phyloP scores from a whole-genome alignment of 495 filamentous ascomycete genomes.

The Daldinia childiae region DNA sequence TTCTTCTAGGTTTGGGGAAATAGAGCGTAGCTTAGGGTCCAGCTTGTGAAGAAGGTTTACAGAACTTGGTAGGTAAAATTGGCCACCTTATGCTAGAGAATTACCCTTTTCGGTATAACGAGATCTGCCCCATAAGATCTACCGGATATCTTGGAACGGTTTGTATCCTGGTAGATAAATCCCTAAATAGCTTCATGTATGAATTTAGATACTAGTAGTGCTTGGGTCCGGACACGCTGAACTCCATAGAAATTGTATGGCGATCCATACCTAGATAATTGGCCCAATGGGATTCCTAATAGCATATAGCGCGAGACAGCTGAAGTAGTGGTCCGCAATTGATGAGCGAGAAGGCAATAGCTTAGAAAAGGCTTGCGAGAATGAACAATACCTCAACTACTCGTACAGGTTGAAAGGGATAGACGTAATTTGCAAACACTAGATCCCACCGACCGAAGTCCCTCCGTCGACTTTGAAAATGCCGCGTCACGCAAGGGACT shows the following conservation, averaged over 20 bases:
- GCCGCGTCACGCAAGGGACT: background rate
- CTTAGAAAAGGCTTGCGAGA: background rate
- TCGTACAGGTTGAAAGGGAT: background rate
- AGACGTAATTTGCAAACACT: background rate
- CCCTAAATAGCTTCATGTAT: background rate
- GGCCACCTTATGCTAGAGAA: background rate
- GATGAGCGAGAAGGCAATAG: too few relatives aligned
- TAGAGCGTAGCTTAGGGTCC: background rate
- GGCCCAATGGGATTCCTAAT: background rate
- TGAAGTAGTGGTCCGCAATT: background rate
- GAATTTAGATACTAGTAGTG: background rate
- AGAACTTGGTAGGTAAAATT: background rate
- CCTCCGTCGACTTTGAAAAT: background rate
- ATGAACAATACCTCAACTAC: background rate
- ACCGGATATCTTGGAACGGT: constrained; percentile 2
- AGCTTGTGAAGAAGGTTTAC: background rate
- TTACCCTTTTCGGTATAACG: background rate
- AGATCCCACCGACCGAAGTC: background rate
- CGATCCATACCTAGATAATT: background rate
- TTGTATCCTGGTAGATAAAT: background rate
- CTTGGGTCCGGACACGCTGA: background rate
- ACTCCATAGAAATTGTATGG: background rate
- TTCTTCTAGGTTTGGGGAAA: background rate
- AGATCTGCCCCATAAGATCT: constrained; percentile 17
- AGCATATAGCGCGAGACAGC: background rate